Percentiles rank a stretch among this genome's conserved stretches.
These are phyloP conservation scores for Penicillium polonicum DNA, from an alignment of 2,329 filamentous ascomycete species.

Conservation along the genomic window DNA sequence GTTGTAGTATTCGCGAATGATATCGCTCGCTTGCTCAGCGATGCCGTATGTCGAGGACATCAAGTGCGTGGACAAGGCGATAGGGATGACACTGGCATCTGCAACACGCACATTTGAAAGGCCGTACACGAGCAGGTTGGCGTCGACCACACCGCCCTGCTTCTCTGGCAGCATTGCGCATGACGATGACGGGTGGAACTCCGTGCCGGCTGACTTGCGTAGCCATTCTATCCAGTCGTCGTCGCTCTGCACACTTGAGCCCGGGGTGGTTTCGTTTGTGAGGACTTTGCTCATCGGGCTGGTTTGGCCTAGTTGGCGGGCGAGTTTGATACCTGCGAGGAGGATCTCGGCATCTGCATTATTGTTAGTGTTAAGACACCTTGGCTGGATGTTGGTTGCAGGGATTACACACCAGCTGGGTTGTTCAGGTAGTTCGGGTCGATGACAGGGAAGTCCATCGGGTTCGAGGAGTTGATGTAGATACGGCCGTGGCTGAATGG, in stretches of 20 bases:
- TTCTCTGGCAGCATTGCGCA: constrained; percentile 32
- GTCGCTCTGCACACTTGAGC: constrained; percentile 22
- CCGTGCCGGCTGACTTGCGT: constrained; percentile 18
- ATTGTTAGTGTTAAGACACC: too few relatives aligned
- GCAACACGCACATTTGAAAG: constrained; percentile 33
- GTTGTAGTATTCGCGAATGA: constrained; percentile 3
- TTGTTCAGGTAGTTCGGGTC: constrained; percentile 30
- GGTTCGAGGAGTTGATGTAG: constrained; percentile 33
- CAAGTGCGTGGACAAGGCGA: constrained; percentile 34
- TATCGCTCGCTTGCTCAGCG: constrained; percentile 25
- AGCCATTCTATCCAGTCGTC: constrained; percentile 27
- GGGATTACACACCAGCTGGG: constrained; percentile 21
- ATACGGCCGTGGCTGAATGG: constrained; percentile 32
- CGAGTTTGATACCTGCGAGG: constrained; percentile 28
- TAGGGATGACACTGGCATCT: constrained; percentile 31
- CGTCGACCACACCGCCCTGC: constrained; percentile 30
- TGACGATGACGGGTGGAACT: constrained; percentile 28
- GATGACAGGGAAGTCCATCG: constrained; percentile 31
- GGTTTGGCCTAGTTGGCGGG: constrained; percentile 25
- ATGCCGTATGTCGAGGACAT: constrained; percentile 38
- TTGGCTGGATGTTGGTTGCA: background rate
- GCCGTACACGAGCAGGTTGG: constrained; percentile 30
- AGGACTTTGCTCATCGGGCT: constrained; percentile 22
- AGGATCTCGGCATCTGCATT: constrained; percentile 26
- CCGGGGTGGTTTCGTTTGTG: constrained; percentile 24